Conservation (phyloP, 169 alveolate genomes). For the Ichthyophthirius multifiliis region DNA sequence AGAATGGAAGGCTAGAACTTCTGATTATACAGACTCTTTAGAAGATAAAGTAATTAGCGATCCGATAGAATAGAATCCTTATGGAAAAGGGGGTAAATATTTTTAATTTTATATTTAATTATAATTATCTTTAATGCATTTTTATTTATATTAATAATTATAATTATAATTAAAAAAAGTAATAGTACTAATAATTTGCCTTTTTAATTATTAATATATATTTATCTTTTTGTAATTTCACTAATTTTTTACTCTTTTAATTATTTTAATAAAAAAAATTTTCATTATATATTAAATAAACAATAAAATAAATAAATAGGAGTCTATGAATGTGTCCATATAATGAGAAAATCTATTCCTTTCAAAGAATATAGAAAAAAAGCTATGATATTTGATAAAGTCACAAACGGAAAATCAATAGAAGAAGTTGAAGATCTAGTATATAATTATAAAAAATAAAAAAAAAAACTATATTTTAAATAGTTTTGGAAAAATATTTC, state of each 20-base stretch:
- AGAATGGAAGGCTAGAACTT: conserved; percentile 47
- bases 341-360: conserved; percentile 50
- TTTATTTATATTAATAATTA: no score
- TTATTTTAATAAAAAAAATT: no score
- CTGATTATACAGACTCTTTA: conserved; percentile 47
- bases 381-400: conserved; percentile 31
- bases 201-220: no score
- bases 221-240: background rate
- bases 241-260: no score
- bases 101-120: no score
- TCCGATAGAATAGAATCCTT: conserved; percentile 65
- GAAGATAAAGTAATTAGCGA: conserved; percentile 16
- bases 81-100: conserved; percentile 47
- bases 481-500: conserved; percentile 71
- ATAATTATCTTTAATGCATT: no score
- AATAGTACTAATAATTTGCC: no score
- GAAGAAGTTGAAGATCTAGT: conserved; percentile 54
- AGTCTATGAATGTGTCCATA: conserved; percentile 57
- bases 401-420: conserved; percentile 21
- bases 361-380: conserved; percentile 46
- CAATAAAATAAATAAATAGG: no score
- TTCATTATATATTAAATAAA: no score
- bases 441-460: no score
- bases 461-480: no score
- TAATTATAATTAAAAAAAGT: no score